These are phyloP conservation scores for Coemansia erecta DNA, from an alignment of 192 early-diverging fungal species.

Conservation along the genomic window DNA sequence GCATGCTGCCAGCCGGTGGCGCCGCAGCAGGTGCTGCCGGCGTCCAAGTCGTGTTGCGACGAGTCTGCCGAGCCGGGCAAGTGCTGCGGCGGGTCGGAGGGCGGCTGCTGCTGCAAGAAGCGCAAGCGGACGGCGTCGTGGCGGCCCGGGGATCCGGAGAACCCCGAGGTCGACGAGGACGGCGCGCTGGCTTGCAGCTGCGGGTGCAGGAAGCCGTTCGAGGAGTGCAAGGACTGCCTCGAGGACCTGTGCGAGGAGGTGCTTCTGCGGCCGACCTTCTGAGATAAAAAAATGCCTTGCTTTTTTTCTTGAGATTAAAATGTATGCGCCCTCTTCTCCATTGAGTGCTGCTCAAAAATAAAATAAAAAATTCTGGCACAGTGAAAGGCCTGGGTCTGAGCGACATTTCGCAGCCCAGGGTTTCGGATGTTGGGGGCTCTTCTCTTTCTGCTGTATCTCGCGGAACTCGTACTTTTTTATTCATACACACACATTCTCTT, in stretches of 20 bases:
- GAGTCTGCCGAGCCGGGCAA: not conserved
- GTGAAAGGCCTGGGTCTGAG: no score
- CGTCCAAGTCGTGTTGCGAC: conserved; percentile 24
- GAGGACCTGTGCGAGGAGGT: conserved; percentile 54
- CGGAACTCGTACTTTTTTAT: not conserved
- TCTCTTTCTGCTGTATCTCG: not conserved
- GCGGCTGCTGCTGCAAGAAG: conserved; percentile 10
- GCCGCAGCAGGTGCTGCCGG: conserved; percentile 28
- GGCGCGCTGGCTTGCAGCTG: conserved; percentile 59
- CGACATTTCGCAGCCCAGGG: no score
- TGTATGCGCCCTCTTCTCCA: no score
- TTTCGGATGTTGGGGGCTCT: not conserved
- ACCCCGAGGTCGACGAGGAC: conserved; percentile 46
- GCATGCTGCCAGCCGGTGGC: conserved; percentile 13
- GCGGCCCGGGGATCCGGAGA: conserved; percentile 25
- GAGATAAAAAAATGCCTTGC: not conserved
- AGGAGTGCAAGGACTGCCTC: conserved; percentile 56
- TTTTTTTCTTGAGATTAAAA: no score
- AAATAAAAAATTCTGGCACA: no score
- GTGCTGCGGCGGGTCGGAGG: conserved; percentile 9
- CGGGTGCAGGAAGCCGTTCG: conserved; percentile 57
- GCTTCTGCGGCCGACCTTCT: conserved; percentile 12
- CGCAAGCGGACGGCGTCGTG: conserved; percentile 14
- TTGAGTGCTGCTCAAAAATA: no score
- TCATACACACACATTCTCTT: not conserved